Conservation (phyloP, 2,329 filamentous ascomycete species). For the Rutstroemia sydowiana region DNA sequence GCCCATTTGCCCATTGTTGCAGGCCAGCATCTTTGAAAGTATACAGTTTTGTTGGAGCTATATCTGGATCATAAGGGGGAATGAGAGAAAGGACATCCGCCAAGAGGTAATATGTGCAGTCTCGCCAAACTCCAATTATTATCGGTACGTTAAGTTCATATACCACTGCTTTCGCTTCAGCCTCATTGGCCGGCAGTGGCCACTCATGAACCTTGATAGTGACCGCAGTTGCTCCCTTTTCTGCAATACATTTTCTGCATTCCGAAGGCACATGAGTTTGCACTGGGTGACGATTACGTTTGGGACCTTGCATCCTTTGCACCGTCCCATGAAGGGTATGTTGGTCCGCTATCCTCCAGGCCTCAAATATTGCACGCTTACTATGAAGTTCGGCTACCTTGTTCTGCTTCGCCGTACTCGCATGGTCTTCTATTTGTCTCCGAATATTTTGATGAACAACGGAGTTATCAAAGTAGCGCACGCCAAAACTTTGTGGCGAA, state of each 20-base stretch:
- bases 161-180: conserved; percentile 37
- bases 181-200: conserved; percentile 39
- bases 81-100: conserved; percentile 31
- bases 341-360: too few relatives aligned
- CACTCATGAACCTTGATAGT: conserved; percentile 46
- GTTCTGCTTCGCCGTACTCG: conserved; percentile 21
- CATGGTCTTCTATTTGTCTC: conserved; percentile 34
- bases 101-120: conserved; percentile 38
- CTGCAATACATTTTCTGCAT: conserved; percentile 32
- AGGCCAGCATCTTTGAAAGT: conserved; percentile 10
- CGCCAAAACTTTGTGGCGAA: too few relatives aligned
- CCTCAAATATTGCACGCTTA: too few relatives aligned
- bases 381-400: conserved; percentile 35
- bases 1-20: neutral
- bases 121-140: conserved; percentile 41
- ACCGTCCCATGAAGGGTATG: too few relatives aligned
- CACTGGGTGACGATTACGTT: neutral
- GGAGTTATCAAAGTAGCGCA: conserved; percentile 42
- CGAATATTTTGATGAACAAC: conserved; percentile 32
- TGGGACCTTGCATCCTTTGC: neutral
- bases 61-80: neutral
- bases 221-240: conserved; percentile 32
- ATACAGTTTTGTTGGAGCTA: neutral
- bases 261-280: neutral
- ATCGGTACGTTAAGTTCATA: conserved; percentile 45